Conservation (phyloP, 345 rosid genomes). For the Kernera saxatilis region DNA sequence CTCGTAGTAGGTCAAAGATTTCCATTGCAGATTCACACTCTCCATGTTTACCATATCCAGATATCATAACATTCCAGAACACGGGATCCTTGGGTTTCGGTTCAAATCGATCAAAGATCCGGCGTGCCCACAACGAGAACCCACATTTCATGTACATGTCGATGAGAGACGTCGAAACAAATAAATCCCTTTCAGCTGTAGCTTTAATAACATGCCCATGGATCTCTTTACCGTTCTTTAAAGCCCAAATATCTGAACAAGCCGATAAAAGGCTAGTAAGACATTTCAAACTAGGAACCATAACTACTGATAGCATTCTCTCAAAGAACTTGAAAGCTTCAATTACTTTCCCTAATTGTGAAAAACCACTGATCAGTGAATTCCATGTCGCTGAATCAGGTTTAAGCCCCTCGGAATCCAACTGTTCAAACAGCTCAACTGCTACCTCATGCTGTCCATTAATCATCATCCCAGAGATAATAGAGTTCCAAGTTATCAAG, state of each 20-base stretch:
- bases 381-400: slow-evolving; percentile 72
- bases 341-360: slow-evolving; percentile 41
- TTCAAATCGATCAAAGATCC: slow-evolving; percentile 38
- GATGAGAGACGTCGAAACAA: slow-evolving; percentile 47
- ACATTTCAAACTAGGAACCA: slow-evolving; percentile 44
- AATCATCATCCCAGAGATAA: slow-evolving; percentile 59
- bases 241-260: slow-evolving; percentile 46
- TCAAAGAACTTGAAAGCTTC: slow-evolving; percentile 49
- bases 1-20: slow-evolving; percentile 43
- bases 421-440: slow-evolving; percentile 40
- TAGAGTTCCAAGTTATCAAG: slow-evolving; percentile 54
- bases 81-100: slow-evolving; percentile 54
- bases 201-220: slow-evolving; percentile 47
- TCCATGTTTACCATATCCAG: slow-evolving; percentile 71
- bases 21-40: slow-evolving; percentile 42
- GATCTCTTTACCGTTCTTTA: slow-evolving; percentile 52
- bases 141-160: slow-evolving; percentile 70
- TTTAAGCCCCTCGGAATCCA: slow-evolving; percentile 42
- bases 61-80: slow-evolving; percentile 71
- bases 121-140: slow-evolving; percentile 35
- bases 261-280: slow-evolving; percentile 57
- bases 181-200: slow-evolving; percentile 32
- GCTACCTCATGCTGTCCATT: slow-evolving; percentile 45
- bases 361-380: slow-evolving; percentile 58
- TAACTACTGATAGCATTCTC: slow-evolving; percentile 45